phyloP scores from a whole-genome alignment of 495 filamentous ascomycete genomes.

The Geopyxis carbonaria region DNA sequence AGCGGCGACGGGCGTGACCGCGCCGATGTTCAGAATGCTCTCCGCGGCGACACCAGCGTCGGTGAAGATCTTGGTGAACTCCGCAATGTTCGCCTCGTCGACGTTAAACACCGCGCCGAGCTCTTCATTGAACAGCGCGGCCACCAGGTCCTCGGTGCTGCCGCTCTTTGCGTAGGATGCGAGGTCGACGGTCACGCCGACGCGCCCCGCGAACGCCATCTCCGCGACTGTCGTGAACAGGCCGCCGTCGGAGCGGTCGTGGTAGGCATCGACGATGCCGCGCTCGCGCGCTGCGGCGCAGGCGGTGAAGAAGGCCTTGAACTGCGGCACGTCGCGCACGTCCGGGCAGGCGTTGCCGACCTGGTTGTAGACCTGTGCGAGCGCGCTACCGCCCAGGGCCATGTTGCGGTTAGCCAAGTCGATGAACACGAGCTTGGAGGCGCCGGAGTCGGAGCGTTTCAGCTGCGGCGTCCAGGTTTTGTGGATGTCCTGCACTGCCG shows the following conservation, averaged over 20 bases:
- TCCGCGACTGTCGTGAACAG: constrained; percentile 81
- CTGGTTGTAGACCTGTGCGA: constrained; percentile 82
- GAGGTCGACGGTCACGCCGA: constrained; percentile 70
- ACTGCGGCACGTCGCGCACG: constrained; percentile 58
- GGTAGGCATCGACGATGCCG: constrained; percentile 81
- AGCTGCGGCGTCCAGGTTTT: constrained; percentile 90
- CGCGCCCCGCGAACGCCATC: constrained; percentile 96
- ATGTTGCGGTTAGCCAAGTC: constrained; percentile 65
- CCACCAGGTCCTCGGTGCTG: constrained; percentile 45
- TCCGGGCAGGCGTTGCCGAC: constrained; percentile 73
- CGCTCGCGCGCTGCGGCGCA: constrained; percentile 70
- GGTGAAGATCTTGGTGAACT: constrained; percentile 69
- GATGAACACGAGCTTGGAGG: constrained; percentile 77
- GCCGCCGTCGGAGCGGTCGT: constrained; percentile 87
- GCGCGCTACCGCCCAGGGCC: constrained; percentile 75
- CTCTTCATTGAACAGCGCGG: constrained; percentile 85
- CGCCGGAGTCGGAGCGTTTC: constrained; percentile 74
- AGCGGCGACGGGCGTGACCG: constrained; percentile 42
- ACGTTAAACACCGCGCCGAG: constrained; percentile 96
- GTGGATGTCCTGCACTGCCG: constrained; percentile 55
- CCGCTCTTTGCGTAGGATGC: constrained; percentile 28
- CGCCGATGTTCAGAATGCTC: constrained; percentile 66
- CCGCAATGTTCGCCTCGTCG: constrained; percentile 59
- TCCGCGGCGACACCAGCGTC: constrained; percentile 73
- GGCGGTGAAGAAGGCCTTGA: constrained; percentile 88